A percentile compares a stretch with the other conserved stretches of the same genome.
Conservation (phyloP, 1,139 yeast species). For the Yamadazyma aaseri region DNA sequence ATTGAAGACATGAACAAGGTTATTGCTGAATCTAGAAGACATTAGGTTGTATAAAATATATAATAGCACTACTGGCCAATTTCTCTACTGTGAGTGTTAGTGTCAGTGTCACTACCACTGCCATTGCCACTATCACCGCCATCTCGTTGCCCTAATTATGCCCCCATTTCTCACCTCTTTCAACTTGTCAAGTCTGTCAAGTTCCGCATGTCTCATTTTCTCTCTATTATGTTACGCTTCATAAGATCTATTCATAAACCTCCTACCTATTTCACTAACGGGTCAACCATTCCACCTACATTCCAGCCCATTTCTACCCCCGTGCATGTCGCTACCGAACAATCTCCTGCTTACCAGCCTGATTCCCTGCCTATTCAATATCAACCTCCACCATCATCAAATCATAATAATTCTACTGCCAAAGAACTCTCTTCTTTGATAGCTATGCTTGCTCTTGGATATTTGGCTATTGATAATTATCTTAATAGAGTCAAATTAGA, state of each 20-base stretch:
- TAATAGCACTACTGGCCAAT: slow-evolving; percentile 4
- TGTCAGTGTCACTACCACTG: too few relatives aligned
- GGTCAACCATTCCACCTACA: background rate
- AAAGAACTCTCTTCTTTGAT: slow-evolving; percentile 34
- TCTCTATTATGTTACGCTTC: background rate
- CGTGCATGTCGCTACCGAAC: background rate
- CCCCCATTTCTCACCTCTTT: too few relatives aligned
- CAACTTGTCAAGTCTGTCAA: too few relatives aligned
- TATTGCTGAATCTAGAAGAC: slow-evolving; percentile 97
- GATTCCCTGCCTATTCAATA: background rate
- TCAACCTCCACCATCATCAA: too few relatives aligned
- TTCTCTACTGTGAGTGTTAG: too few relatives aligned
- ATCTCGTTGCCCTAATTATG: too few relatives aligned
- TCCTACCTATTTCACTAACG: background rate
- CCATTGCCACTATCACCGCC: too few relatives aligned
- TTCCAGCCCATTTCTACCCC: background rate
- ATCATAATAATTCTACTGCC: slow-evolving; percentile 11
- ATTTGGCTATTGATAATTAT: slow-evolving; percentile 54
- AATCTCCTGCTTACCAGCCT: background rate
- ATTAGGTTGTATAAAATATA: slow-evolving; percentile 27
- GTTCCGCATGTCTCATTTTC: too few relatives aligned
- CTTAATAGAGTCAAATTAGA: slow-evolving; percentile 42
- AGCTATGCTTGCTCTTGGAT: slow-evolving; percentile 42
- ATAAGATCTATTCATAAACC: background rate
- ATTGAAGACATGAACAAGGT: slow-evolving; percentile 97